Base-by-base conservation (phyloP, 495 filamentous ascomycete species). In the Lentithecium fluviatile region DNA sequence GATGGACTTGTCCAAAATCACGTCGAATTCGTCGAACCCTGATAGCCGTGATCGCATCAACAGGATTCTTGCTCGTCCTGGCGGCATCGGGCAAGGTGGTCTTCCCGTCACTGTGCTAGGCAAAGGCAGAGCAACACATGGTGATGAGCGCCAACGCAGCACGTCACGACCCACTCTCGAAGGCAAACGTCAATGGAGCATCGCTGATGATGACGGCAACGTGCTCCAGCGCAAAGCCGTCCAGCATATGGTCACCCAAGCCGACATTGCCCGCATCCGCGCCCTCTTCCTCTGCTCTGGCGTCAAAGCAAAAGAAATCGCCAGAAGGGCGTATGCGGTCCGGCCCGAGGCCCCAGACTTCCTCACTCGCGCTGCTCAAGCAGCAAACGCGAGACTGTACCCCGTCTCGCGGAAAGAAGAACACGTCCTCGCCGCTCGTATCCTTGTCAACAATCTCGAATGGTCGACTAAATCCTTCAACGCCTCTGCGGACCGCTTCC, bases 301-400 rank as follows among this genome's bases (percentile, higher is more conserved):
- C 45, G 85, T 95, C 70, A 93, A 93, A 72, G 91, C 91, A 0
- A 82, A 84, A 60, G 88, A 91, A 67, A 88, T 96, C 56, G 77
- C 79, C 38, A 82, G 85, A 11, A 80, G 86, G 46, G 85, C 87
- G 17, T 75, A 85, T 38, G 78, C 77, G 29, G 42, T 45, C 2
- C 66, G 68, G 21, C 23, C 52, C 46, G 48, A 25, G 45, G 74
- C 45, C 73, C 77, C 49, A 60, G 70, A 42, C 64, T 78, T 65
- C 74, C 76, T 56, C 71, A 71, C 13, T 69, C 72, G 25, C 76
- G 83, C 67, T 42, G 76, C 60, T 56, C 76, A 56, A 66, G 67
- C 55, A 61, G 70, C 56, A 56, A 74, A 24, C 58, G 69, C 40
- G 65, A 67, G 25, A 21, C 63, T 82, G 7, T 76, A 79, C 12